Percentiles rank a stretch among this genome's conserved stretches.
Conservation (phyloP, 179 eudicot species). For the Beta macrorhiza region DNA sequence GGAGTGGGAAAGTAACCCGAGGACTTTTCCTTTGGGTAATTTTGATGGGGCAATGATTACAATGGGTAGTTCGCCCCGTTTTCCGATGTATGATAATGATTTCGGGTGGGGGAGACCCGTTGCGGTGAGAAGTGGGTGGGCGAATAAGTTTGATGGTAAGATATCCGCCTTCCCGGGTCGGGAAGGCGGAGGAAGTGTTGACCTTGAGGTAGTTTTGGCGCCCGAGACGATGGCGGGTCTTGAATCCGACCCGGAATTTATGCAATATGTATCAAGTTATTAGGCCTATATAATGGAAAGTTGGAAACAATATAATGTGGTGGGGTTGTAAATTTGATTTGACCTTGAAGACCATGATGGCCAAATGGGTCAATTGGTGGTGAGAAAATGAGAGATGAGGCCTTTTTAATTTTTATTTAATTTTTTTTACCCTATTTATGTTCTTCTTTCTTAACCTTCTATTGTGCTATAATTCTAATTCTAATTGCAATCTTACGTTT, state of each 20-base stretch:
- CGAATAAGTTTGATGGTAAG: slow-evolving; percentile 86
- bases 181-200: slow-evolving; percentile 70
- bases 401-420: background rate
- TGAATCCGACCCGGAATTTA: slow-evolving; percentile 66
- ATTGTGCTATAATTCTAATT: slow-evolving; percentile 32
- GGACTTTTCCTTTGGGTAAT: slow-evolving; percentile 79
- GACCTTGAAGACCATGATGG: background rate
- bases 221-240: slow-evolving; percentile 71
- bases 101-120: slow-evolving; percentile 91
- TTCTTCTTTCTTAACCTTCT: background rate
- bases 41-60: slow-evolving; percentile 90
- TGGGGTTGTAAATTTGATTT: slow-evolving; percentile 25
- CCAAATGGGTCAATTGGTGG: background rate
- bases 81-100: slow-evolving; percentile 93
- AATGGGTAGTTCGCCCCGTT: slow-evolving; percentile 94
- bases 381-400: background rate
- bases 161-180: slow-evolving; percentile 86
- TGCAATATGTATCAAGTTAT: slow-evolving; percentile 42
- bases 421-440: background rate
- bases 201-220: slow-evolving; percentile 66
- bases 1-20: slow-evolving; percentile 81
- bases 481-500: slow-evolving; percentile 26
- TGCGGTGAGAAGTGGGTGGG: slow-evolving; percentile 71
- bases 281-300: background rate
- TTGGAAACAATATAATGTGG: background rate